A percentile compares a stretch with the other conserved stretches of the same genome.
These are phyloP conservation scores for Fusarium albosuccineum DNA, from an alignment of 2,329 filamentous ascomycete genomes.

Conservation along the genomic window DNA sequence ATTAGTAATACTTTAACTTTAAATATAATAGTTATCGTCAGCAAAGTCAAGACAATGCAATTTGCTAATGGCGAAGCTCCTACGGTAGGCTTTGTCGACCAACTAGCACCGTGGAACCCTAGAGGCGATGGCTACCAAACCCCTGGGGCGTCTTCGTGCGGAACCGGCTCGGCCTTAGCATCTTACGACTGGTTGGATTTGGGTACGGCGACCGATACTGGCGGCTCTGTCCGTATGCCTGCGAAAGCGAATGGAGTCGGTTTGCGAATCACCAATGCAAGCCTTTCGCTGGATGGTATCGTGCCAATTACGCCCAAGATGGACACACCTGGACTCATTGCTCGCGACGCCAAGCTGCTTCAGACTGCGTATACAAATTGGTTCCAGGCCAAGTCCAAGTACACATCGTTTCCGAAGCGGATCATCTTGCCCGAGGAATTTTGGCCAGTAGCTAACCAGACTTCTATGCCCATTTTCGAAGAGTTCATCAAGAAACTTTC, in stretches of 20 bases:
- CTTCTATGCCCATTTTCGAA: slow-evolving; percentile 1
- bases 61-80: slow-evolving; percentile 9
- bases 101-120: slow-evolving; percentile 57
- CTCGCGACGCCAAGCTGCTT: background rate
- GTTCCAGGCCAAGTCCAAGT: slow-evolving; percentile 3
- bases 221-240: slow-evolving; percentile 60
- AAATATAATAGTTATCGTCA: slow-evolving; percentile 11
- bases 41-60: slow-evolving; percentile 16
- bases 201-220: slow-evolving; percentile 60
- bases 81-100: slow-evolving; percentile 59
- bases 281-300: background rate
- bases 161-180: slow-evolving; percentile 42
- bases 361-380: background rate
- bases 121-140: slow-evolving; percentile 62
- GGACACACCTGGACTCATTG: background rate
- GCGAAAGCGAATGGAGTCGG: slow-evolving; percentile 59
- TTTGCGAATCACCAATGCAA: slow-evolving; percentile 53
- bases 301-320: background rate
- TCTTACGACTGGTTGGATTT: slow-evolving; percentile 61
- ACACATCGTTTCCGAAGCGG: slow-evolving; percentile 5
- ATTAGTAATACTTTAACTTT: too few relatives aligned
- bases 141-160: slow-evolving; percentile 57
- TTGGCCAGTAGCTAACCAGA: background rate
- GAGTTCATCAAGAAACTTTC: slow-evolving; percentile 1
- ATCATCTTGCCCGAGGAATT: background rate